Evolutionary conservation across 768 basidiomycete species (phyloP).

Genomic region (Rhodotorula kratochvilovae): DNA sequence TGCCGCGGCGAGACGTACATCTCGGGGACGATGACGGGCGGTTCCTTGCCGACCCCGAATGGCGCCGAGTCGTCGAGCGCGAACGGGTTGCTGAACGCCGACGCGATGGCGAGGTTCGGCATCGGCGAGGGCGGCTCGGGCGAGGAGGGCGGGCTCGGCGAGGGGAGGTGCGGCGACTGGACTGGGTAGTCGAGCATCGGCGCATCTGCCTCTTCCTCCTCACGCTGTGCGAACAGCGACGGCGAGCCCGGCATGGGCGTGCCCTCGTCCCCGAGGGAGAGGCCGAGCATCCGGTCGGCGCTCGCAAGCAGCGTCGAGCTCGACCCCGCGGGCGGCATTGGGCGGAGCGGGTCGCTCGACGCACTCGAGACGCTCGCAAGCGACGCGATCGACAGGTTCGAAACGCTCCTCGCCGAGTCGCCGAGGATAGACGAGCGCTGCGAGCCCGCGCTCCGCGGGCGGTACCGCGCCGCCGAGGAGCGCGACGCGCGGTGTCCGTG

Average conservation of each 20-base stretch:
- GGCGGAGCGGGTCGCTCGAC: not conserved
- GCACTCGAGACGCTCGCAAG: not conserved
- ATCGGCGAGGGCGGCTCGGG: not conserved
- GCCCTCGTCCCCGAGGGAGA: conserved; percentile 9
- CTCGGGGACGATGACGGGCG: not conserved
- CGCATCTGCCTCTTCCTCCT: not conserved
- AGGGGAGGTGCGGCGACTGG: not conserved
- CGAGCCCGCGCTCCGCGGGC: conserved; percentile 12
- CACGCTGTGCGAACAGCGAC: not conserved
- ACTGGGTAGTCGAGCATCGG: not conserved
- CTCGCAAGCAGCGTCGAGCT: conserved; percentile 3
- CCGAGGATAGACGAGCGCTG: not conserved
- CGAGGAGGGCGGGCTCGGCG: not conserved
- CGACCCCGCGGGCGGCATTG: not conserved
- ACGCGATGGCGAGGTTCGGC: not conserved
- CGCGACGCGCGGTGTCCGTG: not conserved
- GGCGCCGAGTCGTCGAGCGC: not conserved
- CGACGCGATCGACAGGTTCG: conserved; percentile 20
- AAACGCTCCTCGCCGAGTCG: not conserved
- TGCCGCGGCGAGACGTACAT: conserved; percentile 2
- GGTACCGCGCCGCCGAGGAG: not conserved
- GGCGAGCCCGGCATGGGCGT: not conserved
- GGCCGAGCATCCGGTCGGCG: conserved; percentile 9
- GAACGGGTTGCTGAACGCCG: not conserved
- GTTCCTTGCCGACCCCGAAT: not conserved